Conservation (phyloP, 768 basidiomycete species). For the Pleurotus platypus region DNA sequence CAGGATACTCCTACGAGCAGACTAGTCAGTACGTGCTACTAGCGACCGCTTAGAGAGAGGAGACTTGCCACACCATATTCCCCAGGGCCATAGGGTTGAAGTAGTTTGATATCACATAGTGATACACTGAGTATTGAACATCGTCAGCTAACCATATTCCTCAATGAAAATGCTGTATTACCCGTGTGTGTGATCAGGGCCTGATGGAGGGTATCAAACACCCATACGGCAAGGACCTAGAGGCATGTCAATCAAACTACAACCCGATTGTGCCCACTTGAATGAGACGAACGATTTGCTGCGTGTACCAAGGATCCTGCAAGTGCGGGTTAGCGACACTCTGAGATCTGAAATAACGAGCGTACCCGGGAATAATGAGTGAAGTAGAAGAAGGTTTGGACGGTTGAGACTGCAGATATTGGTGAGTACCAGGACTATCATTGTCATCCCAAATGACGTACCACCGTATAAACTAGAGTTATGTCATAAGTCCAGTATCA, state of each 20-base stretch:
- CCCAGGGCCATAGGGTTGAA: slow-evolving; percentile 22
- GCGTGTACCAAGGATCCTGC: slow-evolving; percentile 51
- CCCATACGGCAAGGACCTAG: slow-evolving; percentile 46
- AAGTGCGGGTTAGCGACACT: not conserved
- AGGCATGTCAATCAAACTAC: not conserved
- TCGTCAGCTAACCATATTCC: too few species aligned
- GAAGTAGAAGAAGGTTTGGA: slow-evolving; percentile 57
- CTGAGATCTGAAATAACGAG: slow-evolving; percentile 22
- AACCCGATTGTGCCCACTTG: not conserved
- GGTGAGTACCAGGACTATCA: not conserved
- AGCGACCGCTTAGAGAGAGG: not conserved
- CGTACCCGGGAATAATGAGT: slow-evolving; percentile 28
- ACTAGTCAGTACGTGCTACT: not conserved
- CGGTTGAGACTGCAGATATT: slow-evolving; percentile 38
- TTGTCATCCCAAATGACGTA: slow-evolving; percentile 16
- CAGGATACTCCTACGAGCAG: not conserved
- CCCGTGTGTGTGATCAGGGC: slow-evolving; percentile 49
- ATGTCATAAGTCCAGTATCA: not conserved
- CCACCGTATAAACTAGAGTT: slow-evolving; percentile 45
- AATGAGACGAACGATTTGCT: slow-evolving; percentile 31
- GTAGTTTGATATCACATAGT: slow-evolving; percentile 42
- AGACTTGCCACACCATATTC: slow-evolving; percentile 32
- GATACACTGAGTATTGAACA: slow-evolving; percentile 33
- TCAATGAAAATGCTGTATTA: slow-evolving; percentile 10
- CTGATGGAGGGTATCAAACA: slow-evolving; percentile 52